phyloP scores from a whole-genome alignment of 116 monocot species.

The Papilionanthe hybrid region DNA sequence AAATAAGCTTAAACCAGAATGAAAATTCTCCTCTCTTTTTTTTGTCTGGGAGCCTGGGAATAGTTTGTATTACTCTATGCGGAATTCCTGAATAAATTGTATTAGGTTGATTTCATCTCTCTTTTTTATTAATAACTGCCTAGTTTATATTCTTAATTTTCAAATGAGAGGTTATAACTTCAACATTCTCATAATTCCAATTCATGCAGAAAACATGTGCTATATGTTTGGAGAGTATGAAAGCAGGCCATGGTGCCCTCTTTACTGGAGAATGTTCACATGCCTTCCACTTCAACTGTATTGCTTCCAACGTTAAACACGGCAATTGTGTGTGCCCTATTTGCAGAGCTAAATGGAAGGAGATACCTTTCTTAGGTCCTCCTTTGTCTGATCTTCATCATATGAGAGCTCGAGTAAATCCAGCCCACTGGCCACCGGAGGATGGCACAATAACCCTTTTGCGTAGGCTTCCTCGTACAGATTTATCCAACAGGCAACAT shows the following conservation, averaged over 20 bases:
- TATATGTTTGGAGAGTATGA: constrained; percentile 21
- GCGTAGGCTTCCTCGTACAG: constrained; percentile 27
- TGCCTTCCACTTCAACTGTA: constrained; percentile 30
- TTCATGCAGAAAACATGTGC: constrained; percentile 30
- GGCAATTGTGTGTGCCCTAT: constrained; percentile 22
- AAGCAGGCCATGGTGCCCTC: constrained; percentile 28
- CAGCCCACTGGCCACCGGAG: constrained; percentile 28
- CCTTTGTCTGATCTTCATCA: constrained; percentile 12
- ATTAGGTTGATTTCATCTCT: neutral
- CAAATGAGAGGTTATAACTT: neutral
- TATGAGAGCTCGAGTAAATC: constrained; percentile 39
- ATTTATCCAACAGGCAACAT: constrained; percentile 19
- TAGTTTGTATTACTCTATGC: neutral
- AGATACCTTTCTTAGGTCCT: constrained; percentile 16
- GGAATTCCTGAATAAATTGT: neutral
- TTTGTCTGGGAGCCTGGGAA: neutral
- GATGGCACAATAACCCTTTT: constrained; percentile 26
- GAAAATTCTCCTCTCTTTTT: neutral
- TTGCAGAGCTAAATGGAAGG: constrained; percentile 31
- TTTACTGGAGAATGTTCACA: constrained; percentile 31
- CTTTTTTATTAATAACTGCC: neutral
- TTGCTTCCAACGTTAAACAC: constrained; percentile 19
- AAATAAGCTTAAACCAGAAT: neutral
- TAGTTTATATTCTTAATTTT: neutral
- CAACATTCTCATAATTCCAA: neutral